Evolutionary conservation across 192 early-diverging fungal species (phyloP), one percentile per base, ranked within the genome.

Genomic region (Coemansia sp.): DNA sequence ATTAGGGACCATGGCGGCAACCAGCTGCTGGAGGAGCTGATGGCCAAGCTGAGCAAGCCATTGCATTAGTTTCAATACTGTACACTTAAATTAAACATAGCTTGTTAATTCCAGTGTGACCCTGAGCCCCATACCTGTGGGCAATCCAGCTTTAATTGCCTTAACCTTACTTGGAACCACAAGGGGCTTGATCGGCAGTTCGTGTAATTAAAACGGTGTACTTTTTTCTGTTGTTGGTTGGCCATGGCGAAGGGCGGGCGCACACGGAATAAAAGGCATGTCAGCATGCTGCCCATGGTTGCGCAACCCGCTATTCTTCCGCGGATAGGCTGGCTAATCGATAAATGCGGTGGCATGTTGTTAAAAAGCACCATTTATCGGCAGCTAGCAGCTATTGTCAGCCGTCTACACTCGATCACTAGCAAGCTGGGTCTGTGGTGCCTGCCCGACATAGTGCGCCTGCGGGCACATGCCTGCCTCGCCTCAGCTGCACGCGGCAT

Each of bases 1-100:
- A 85, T 99, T 48, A 29, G 49, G 9, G 62, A 67, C 15, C 79
- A 92, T 41, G 93, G 94, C 15, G 93, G 93, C 9, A 99, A 96
- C 53, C 48, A 44, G 1, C 67, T 75, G 34, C 60, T 97, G 55
- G 74, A 81, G 30, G 60, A 45, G 11, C 50, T 75, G 43, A 69
- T 80, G 73, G 67, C 45, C 53, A 78, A 64, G 41, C 64, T 78
- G 21, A 72, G 69, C 61, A 40, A 51, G 40, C 62, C 62, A 23
- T 53, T 60, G 25, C 56, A 63, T 14, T 41, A 23, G 41, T 43
- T 43, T 5, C 8, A 23, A 10, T 36, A 17, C 17, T 39, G 36
- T 39, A 39, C n/a, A n/a, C n/a, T n/a, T n/a, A n/a, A n/a, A n/a
- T n/a, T n/a, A n/a, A n/a, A n/a, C n/a, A n/a, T n/a, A n/a, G n/a